A percentile compares a stretch with the other conserved stretches of the same genome.
Conservation (phyloP, 108 stramenopile genomes). For the Fistulifera pelliculosa region DNA sequence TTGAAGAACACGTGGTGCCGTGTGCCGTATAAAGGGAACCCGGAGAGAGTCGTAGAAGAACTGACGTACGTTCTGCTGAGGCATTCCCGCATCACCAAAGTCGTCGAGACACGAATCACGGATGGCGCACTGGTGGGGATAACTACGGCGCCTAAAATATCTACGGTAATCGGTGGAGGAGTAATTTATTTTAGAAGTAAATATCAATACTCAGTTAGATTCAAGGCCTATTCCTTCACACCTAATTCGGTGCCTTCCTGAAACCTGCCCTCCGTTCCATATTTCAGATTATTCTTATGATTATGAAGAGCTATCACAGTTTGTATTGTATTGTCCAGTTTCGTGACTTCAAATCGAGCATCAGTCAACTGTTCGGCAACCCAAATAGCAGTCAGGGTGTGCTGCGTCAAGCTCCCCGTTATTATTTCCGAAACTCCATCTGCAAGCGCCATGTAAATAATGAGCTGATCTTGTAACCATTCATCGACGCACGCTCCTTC, state of each 20-base stretch:
- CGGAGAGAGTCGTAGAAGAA: too few relatives aligned
- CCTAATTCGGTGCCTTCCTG: not conserved
- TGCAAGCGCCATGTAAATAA: conserved; percentile 62
- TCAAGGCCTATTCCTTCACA: not conserved
- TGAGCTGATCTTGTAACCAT: conserved; percentile 63
- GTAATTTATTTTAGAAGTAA: too few relatives aligned
- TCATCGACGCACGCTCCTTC: conserved; percentile 57
- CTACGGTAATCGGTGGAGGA: too few relatives aligned
- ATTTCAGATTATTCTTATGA: not conserved
- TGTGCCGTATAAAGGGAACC: too few relatives aligned
- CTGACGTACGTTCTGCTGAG: too few relatives aligned
- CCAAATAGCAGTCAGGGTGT: conserved; percentile 58
- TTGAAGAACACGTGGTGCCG: too few relatives aligned
- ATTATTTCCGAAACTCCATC: conserved; percentile 43
- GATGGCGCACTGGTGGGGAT: too few relatives aligned
- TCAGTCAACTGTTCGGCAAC: conserved; percentile 29
- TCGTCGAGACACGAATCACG: too few relatives aligned
- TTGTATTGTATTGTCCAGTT: too few relatives aligned
- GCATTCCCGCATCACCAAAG: too few relatives aligned
- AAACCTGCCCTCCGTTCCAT: not conserved
- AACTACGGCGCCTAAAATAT: too few relatives aligned
- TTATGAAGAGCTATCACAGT: not conserved
- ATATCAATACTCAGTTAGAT: not conserved
- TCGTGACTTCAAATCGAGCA: not conserved
- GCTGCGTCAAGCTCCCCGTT: conserved; percentile 44